phyloP scores from a whole-genome alignment of 352 stramenopile species.

The Phytopythium kandeliae region DNA sequence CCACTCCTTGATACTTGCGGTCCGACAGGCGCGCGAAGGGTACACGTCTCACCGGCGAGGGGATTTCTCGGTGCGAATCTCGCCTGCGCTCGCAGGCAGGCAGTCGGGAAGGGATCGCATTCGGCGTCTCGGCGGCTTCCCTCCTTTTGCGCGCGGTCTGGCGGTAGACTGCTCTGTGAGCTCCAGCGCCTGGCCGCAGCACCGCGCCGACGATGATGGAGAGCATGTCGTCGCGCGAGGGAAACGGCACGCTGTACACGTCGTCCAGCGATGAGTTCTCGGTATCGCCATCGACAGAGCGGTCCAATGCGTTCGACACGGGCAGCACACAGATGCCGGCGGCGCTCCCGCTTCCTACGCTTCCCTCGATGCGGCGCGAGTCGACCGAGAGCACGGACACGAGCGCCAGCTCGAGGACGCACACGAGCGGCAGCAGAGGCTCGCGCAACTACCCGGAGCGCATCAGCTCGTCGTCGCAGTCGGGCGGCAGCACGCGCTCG shows the following conservation, averaged over 20 bases:
- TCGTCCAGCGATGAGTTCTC: constrained; percentile 14
- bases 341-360: constrained; percentile 14
- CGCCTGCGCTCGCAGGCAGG: background rate
- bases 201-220: background rate
- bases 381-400: constrained; percentile 19
- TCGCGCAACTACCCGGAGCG: constrained; percentile 8
- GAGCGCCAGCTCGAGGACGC: constrained; percentile 3
- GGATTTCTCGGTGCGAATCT: background rate
- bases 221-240: constrained; percentile 3
- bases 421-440: background rate
- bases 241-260: constrained; percentile 6
- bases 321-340: constrained; percentile 6
- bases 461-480: constrained; percentile 20
- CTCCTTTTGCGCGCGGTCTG: background rate
- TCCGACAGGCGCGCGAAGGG: too few relatives aligned
- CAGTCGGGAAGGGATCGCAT: background rate
- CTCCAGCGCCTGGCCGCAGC: too few relatives aligned
- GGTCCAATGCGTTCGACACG: constrained; percentile 8
- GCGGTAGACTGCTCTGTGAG: too few relatives aligned
- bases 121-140: background rate
- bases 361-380: constrained; percentile 12
- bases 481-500: constrained; percentile 11
- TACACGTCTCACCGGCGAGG: background rate
- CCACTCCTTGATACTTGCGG: background rate
- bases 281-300: constrained; percentile 10